Evolutionary conservation across 805 yeast genomes (phyloP).

Genomic region (Ogataea zsoltii): DNA sequence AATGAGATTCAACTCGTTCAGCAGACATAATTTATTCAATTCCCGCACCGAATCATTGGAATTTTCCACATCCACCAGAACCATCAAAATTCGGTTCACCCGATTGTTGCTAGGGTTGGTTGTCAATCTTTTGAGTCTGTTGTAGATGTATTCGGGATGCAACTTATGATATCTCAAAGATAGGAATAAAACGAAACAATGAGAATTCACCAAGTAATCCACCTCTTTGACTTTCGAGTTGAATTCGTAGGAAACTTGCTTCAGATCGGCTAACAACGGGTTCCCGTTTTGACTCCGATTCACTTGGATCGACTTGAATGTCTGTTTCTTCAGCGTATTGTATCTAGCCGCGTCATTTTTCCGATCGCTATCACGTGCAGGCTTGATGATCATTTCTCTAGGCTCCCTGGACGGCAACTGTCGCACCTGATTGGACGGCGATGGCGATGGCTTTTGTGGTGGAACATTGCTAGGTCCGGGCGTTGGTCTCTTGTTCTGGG

Average conservation of each 20-base stretch:
- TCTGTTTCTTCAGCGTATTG: constrained; percentile 21
- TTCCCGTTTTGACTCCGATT: constrained; percentile 71
- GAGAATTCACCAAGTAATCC: constrained; percentile 65
- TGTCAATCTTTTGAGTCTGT: constrained; percentile 44
- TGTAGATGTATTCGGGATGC: constrained; percentile 72
- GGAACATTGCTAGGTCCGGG: not conserved
- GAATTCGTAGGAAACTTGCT: constrained; percentile 54
- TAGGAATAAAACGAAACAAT: constrained; percentile 58
- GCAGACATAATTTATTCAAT: constrained; percentile 48
- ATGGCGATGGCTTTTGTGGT: not conserved
- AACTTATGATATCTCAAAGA: constrained; percentile 73
- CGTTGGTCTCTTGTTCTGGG: not conserved
- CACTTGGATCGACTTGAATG: constrained; percentile 47
- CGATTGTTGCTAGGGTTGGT: constrained; percentile 22
- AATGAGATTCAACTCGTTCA: constrained; percentile 49
- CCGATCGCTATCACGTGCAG: constrained; percentile 16
- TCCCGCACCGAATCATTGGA: constrained; percentile 50
- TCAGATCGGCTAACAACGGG: constrained; percentile 59
- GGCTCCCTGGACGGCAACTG: constrained; percentile 5
- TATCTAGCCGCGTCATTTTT: constrained; percentile 19
- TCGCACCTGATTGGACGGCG: constrained; percentile 1
- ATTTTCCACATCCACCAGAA: constrained; percentile 66
- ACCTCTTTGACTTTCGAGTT: constrained; percentile 49
- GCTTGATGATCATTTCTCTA: constrained; percentile 17
- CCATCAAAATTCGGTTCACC: constrained; percentile 48